Evolutionary conservation across 108 stramenopile genomes (phyloP), one percentile per base, ranked within the genome.

Genomic region (Cyclotella baltica): DNA sequence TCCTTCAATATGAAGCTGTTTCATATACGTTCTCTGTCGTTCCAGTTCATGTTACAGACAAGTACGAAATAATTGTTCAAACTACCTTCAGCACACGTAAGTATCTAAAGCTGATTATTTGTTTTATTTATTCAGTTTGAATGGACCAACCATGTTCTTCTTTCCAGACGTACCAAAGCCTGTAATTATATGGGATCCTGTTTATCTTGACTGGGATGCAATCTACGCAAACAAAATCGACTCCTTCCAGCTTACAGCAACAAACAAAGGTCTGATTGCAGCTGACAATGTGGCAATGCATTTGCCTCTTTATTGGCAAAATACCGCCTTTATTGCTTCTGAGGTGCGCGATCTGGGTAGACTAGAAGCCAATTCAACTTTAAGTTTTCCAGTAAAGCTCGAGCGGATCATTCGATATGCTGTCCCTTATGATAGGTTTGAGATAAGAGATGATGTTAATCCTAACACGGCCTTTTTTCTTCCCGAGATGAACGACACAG

Each of bases 31-130:
- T 71, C 29, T 63, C 16, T 31, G 78, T 79, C 19, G 38, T 72
- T 23, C 70, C 59, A 40, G 35, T 79, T 29, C 38, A 59, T 16
- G 71, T 79, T 29, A 22, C 52, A 22, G 78, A 79, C 53, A 68
- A 59, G 36, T 71, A 72, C 48, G 70, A 79, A 51, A 72, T 79
- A 23, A 34, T 79, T 47, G 78, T 79, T 48, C 62, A 79, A 69
- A 62, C 78, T 28, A 79, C 67, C n/a, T 79, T 79, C 50, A 38
- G 19, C 33, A 79, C 78, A 11, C 25, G 75, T 76, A 38, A 56
- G 75, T 62, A 23, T 28, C 2, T 20, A 46, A 8, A 43, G n/a
- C 34, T 25, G 4, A 63, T 47, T 62, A 3, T 34, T 43, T 37
- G 64, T 62, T 63, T 28, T 23, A 35, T 2, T 68, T 3, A 5